These are phyloP conservation scores for Neocallimastix lanati DNA, from an alignment of 192 early-diverging fungal genomes.

Conservation along the genomic window DNA sequence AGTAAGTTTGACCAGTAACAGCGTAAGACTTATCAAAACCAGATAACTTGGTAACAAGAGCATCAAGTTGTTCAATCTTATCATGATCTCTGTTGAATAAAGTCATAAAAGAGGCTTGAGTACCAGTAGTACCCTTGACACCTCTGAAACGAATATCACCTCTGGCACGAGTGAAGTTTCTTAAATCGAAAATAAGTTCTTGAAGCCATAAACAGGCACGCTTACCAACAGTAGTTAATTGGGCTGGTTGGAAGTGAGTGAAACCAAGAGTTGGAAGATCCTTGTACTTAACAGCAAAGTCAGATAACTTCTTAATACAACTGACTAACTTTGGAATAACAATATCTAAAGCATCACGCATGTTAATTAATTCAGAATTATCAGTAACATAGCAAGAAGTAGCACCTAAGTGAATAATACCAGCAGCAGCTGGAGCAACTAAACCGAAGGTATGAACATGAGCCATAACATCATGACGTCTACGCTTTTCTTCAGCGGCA, in stretches of 20 bases:
- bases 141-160: conserved; percentile 83
- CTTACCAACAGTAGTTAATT: conserved; percentile 95
- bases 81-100: conserved; percentile 85
- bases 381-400: conserved; percentile 99
- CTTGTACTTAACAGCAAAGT: conserved; percentile 63
- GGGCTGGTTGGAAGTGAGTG: conserved; percentile 98
- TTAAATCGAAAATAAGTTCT: conserved; percentile 86
- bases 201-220: conserved; percentile 91
- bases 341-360: conserved; percentile 86
- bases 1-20: conserved; percentile 94
- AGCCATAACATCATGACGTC: conserved; percentile 98
- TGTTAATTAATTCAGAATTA: conserved; percentile 93
- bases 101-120: conserved; percentile 91
- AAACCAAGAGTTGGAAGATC: conserved; percentile 88
- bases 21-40: conserved; percentile 71
- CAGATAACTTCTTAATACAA: conserved; percentile 56
- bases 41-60: conserved; percentile 69
- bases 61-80: conserved; percentile 82
- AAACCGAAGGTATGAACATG: conserved; percentile 92
- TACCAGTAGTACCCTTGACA: conserved; percentile 96
- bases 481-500: conserved; percentile 73
- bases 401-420: conserved; percentile 92
- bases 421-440: conserved; percentile 66
- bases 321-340: conserved; percentile 71
- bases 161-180: conserved; percentile 76